These are phyloP conservation scores for Backusella tarrabulga DNA, from an alignment of 192 early-diverging fungal genomes.

Conservation along the genomic window DNA sequence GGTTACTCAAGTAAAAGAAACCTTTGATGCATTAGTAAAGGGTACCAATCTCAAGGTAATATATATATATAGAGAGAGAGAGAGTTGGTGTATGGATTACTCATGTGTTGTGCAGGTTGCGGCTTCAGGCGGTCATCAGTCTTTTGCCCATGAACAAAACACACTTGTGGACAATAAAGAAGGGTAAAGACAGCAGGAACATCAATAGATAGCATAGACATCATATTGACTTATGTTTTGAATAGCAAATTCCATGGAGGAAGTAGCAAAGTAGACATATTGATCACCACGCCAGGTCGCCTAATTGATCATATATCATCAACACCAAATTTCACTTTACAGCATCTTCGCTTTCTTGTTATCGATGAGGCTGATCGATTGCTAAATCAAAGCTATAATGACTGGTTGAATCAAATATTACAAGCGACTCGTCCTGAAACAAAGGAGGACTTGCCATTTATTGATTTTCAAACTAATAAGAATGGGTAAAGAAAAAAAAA, in stretches of 20 bases:
- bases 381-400: slow-evolving; percentile 88
- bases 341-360: slow-evolving; percentile 88
- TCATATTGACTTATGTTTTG: not conserved
- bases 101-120: slow-evolving; percentile 43
- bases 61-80: not conserved
- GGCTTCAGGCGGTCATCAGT: slow-evolving; percentile 72
- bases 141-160: slow-evolving; percentile 72
- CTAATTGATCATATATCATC: slow-evolving; percentile 87
- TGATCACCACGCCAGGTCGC: slow-evolving; percentile 95
- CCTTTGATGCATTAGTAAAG: slow-evolving; percentile 72
- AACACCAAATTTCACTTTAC: slow-evolving; percentile 85
- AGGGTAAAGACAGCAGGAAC: slow-evolving; percentile 15
- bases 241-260: slow-evolving; percentile 49
- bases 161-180: slow-evolving; percentile 38
- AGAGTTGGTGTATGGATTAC: not conserved
- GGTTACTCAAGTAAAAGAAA: slow-evolving; percentile 83
- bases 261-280: slow-evolving; percentile 75
- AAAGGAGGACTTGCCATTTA: not conserved
- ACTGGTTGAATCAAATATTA: slow-evolving; percentile 82
- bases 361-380: slow-evolving; percentile 97
- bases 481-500: slow-evolving; percentile 5
- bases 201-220: not conserved
- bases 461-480: slow-evolving; percentile 14
- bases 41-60: slow-evolving; percentile 68
- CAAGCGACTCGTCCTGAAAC: slow-evolving; percentile 49